Base-by-base conservation (phyloP, 129 eudicot species). In the Centella asiatica region DNA sequence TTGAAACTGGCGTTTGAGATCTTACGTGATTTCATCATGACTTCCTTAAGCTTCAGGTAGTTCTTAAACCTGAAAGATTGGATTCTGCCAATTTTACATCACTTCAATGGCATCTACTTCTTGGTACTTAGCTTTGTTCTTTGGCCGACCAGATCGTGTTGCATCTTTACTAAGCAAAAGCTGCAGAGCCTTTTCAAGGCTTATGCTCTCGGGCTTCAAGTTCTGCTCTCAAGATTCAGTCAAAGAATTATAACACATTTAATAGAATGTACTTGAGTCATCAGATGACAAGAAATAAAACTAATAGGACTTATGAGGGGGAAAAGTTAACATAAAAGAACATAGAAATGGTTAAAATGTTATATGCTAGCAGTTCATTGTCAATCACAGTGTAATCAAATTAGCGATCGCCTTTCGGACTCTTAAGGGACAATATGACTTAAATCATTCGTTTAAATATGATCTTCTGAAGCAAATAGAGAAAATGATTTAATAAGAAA, bases 111-210 rank as follows among this genome's bases (percentile, higher is more conserved):
- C 57, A 19, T 58, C 63, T 34, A 33, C 24, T 58, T 76, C 73
- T 52, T 57, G 33, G 34, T 26, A 69, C 71, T 76, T 80, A 11
- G 65, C 62, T 65, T 57, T 78, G 56, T 66, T 74, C 84, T 78
- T 83, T 1, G 97, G 97, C 65, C 95, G 72, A 22, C 97, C 93
- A 32, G 77, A 64, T 71, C 72, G 76, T 70, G 69, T 83, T n/a
- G 79, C 95, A 60, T 81, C 87, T 72, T 83, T 81, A 68, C 97
- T 60, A 51, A 46, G 19, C 68, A 90, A 77, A 70, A 86, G 71
- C 76, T 74, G 33, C 80, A 90, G 19, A 13, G 95, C 97, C 79
- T 77, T 83, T 75, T 90, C 89, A 32, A 86, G 54, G 28, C 78
- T 78, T 52, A 90, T 69, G 60, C 81, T 85, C n/a, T 52, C 54